Percentiles rank a stretch among this genome's conserved stretches.
phyloP scores from a whole-genome alignment of 2,329 filamentous ascomycete species.

The Fusarium haematococcum region DNA sequence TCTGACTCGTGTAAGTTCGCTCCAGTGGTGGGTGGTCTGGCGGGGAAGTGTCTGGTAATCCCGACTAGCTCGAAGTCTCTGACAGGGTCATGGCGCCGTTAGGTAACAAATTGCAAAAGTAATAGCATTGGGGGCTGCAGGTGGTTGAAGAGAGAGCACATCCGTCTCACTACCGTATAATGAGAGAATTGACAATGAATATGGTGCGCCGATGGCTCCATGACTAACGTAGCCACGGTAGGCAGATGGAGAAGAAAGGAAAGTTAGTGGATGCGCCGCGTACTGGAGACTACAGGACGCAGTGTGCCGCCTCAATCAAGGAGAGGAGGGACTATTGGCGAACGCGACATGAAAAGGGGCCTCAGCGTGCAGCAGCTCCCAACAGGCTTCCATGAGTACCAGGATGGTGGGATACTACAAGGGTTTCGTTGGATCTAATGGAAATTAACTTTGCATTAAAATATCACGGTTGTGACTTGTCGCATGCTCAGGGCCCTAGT shows the following conservation, averaged over 20 bases:
- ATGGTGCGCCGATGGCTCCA: neutral
- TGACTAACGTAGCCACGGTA: neutral
- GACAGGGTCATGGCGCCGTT: neutral
- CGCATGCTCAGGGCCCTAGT: neutral
- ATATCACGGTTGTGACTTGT: neutral
- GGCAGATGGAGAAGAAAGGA: neutral
- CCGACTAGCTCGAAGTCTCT: neutral
- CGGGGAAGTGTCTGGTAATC: neutral
- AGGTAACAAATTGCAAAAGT: neutral
- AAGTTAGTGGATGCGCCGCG: neutral
- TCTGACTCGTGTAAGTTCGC: neutral
- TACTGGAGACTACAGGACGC: neutral
- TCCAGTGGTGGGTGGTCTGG: neutral
- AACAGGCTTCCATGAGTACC: neutral
- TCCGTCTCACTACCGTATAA: neutral
- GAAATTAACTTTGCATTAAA: neutral
- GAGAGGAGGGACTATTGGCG: neutral
- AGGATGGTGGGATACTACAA: neutral
- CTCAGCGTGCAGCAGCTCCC: neutral
- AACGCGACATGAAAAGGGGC: neutral
- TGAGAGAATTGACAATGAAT: neutral
- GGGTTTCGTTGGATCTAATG: neutral
- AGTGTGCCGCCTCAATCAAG: neutral
- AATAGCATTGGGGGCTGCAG: neutral
- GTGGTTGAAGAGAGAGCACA: neutral